Conservation (phyloP, 2,329 filamentous ascomycete genomes). For the Trichocomaceae sp. region DNA sequence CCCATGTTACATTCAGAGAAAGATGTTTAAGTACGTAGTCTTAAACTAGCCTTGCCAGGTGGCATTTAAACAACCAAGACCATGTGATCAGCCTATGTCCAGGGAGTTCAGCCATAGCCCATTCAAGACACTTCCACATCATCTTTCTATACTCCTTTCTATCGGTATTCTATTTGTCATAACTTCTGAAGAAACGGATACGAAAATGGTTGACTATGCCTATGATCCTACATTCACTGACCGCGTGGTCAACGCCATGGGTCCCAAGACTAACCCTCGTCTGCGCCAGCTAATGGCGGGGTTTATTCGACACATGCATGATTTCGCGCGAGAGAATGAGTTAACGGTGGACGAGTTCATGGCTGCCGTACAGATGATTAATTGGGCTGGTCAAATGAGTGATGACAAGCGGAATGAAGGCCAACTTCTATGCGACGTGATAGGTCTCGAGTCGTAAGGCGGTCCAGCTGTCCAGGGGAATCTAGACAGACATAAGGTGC, state of each 20-base stretch:
- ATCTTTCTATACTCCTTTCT: not conserved
- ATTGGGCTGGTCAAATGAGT: conserved; percentile 58
- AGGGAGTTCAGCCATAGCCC: not conserved
- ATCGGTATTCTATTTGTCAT: not conserved
- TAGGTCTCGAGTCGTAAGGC: conserved; percentile 52
- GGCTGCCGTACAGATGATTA: conserved; percentile 51
- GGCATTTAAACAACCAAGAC: not conserved
- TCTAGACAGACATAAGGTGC: not conserved
- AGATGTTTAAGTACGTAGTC: not conserved
- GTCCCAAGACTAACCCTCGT: conserved; percentile 61
- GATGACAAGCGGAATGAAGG: conserved; percentile 57
- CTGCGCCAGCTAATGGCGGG: conserved; percentile 55
- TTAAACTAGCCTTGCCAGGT: not conserved
- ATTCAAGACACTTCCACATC: not conserved
- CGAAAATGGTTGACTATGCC: conserved; percentile 3
- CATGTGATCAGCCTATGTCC: not conserved
- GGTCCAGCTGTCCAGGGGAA: not conserved
- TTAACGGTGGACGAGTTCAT: conserved; percentile 56
- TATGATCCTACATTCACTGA: conserved; percentile 52
- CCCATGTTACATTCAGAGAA: not conserved
- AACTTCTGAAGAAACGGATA: not conserved
- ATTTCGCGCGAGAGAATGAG: conserved; percentile 54
- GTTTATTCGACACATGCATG: conserved; percentile 52
- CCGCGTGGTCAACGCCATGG: conserved; percentile 67
- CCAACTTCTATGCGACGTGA: conserved; percentile 53